Evolutionary conservation across 2,329 filamentous ascomycete species (phyloP), one percentile per base, ranked within the genome.

Genomic region (Alternaria brassicae): DNA sequence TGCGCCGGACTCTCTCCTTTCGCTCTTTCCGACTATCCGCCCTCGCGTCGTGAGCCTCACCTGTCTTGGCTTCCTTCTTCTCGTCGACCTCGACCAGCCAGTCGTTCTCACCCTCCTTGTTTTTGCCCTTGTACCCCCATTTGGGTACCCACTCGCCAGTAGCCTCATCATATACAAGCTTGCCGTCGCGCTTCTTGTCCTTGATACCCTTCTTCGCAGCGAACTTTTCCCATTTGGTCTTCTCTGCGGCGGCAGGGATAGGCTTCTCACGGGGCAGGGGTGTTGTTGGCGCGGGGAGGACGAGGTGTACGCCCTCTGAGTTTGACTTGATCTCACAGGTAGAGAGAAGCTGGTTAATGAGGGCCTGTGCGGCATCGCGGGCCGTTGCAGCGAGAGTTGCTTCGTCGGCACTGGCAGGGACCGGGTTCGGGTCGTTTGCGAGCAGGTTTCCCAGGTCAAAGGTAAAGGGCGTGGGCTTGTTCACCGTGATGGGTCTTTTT

Each of bases 141-240:
- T 93, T 93, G 63, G 91, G 90, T 75, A 92, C 91, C 92, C 93
- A 98, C 77, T 95, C 91, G 66, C 91, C 91, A 30, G 83, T 91
- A 59, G 85, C 88, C 79, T 96, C 91, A 79, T 98, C 92, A 78
- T 89, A 98, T 56, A 90, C 88, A 71, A 93, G 81, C 81, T 97
- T 90, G 78, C 87, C 85, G 76, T 95, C 92, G 67, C 90, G 87
- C 67, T 87, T 90, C 86, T 93, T 96, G 80, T 89, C 88, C 82
- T 91, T 91, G 81, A 99, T 98, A 56, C 95, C 95, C 85, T 97
- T 96, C 87, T 96, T 96, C 79, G 89, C 90, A 44, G 95, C 95
- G 82, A 99, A 99, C 73, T 90, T 88, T 83, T 97, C 90, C 95
- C 95, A 99, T 79, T 93, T 97, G 59, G 94, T 98, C 68, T 90